phyloP scores from a whole-genome alignment of 2,329 filamentous ascomycete genomes.

The Venturia asperata region DNA sequence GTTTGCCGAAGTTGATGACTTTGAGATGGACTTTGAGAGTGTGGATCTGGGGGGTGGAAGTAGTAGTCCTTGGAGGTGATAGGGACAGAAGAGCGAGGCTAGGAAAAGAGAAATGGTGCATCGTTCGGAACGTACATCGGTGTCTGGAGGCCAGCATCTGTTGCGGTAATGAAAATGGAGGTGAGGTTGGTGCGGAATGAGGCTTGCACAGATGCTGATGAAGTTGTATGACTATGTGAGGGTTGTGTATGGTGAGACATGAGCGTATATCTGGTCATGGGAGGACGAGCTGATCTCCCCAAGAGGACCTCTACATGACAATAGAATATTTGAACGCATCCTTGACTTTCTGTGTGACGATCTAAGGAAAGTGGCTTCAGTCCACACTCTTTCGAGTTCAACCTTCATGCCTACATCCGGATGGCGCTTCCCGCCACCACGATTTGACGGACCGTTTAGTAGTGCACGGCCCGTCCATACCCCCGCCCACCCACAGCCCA shows the following conservation, averaged over 20 bases:
- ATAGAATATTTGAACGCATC: not conserved
- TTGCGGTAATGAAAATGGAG: not conserved
- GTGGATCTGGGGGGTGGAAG: conserved; percentile 31
- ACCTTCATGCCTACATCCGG: no score
- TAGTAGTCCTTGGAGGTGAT: conserved; percentile 37
- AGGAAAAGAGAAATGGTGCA: not conserved
- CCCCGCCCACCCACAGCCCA: no score
- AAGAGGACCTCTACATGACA: not conserved
- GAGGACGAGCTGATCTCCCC: not conserved
- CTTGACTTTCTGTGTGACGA: no score
- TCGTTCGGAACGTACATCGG: not conserved
- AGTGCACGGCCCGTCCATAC: no score
- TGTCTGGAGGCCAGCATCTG: not conserved
- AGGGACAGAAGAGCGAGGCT: no score
- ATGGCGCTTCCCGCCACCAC: no score
- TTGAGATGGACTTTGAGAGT: conserved; percentile 46
- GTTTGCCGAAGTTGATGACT: conserved; percentile 44
- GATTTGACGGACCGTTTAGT: no score
- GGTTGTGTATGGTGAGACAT: not conserved
- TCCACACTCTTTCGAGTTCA: no score
- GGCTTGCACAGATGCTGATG: not conserved
- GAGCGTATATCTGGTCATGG: not conserved
- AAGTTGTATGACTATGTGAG: no score
- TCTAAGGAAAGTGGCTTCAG: no score
- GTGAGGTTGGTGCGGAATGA: not conserved